These are phyloP conservation scores for Sicyos baderoa DNA, from an alignment of 306 rosid genomes.

Conservation along the genomic window DNA sequence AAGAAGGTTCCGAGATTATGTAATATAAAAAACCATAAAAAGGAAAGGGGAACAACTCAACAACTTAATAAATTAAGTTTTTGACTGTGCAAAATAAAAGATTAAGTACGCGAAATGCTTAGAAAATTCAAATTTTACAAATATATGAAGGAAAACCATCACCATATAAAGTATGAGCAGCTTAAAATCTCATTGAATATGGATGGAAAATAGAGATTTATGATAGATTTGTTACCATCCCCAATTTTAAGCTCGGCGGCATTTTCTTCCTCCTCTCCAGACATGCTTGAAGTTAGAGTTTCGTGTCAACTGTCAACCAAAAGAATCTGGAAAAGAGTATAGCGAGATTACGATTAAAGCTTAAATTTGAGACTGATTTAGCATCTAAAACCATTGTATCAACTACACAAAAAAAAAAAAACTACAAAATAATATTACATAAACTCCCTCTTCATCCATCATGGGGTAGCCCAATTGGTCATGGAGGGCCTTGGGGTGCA, in stretches of 20 bases:
- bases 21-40: background rate
- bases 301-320: background rate
- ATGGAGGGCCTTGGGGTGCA: too few species aligned
- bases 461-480: too few species aligned
- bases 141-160: background rate
- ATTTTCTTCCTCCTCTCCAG: constrained; percentile 92
- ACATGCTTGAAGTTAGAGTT: constrained; percentile 36
- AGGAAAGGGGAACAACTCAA: background rate
- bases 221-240: constrained; percentile 42
- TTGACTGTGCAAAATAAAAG: too few species aligned
- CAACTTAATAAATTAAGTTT: too few species aligned
- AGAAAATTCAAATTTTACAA: too few species aligned
- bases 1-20: background rate
- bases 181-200: background rate
- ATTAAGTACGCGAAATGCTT: too few species aligned
- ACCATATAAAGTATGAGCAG: background rate
- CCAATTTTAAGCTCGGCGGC: constrained; percentile 97
- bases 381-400: too few species aligned
- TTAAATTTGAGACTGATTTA: too few species aligned
- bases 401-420: too few species aligned
- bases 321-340: background rate
- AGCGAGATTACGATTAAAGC: background rate
- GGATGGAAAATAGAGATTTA: background rate
- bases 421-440: background rate
- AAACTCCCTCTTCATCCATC: background rate